Percentiles rank a stretch among this genome's conserved stretches.
phyloP scores from a whole-genome alignment of 2,329 filamentous ascomycete species.

The Xylariaceae sp. region DNA sequence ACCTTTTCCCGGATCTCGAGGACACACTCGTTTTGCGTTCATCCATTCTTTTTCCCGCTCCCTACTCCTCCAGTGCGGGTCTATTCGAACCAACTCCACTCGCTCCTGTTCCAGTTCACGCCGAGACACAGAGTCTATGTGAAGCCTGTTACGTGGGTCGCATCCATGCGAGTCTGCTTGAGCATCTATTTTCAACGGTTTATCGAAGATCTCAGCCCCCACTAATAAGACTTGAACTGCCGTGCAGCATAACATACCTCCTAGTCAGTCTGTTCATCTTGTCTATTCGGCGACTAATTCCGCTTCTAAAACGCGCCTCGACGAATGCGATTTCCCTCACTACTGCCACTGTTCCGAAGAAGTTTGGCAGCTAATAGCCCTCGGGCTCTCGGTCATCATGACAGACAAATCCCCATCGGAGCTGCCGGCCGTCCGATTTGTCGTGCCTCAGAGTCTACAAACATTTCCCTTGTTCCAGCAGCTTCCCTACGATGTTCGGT shows the following conservation, averaged over 20 bases:
- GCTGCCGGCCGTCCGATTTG: slow-evolving; percentile 19
- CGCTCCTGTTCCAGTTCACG: background rate
- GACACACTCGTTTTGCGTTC: background rate
- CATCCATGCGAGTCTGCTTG: background rate
- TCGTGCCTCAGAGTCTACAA: slow-evolving; percentile 22
- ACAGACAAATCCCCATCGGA: background rate
- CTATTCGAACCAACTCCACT: background rate
- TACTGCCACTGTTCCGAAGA: background rate
- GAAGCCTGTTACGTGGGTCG: background rate
- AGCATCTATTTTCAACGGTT: background rate
- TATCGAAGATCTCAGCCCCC: background rate
- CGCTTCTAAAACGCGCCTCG: background rate
- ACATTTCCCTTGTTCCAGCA: slow-evolving; percentile 25
- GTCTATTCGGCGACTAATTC: background rate
- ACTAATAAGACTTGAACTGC: background rate
- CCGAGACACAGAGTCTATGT: slow-evolving; percentile 1
- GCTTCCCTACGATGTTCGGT: slow-evolving; percentile 30
- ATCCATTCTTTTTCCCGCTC: background rate
- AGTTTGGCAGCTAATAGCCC: background rate
- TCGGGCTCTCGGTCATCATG: slow-evolving; percentile 7
- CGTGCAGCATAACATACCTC: background rate
- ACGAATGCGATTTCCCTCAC: slow-evolving; percentile 1
- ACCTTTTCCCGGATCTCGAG: background rate
- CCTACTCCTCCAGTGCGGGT: background rate
- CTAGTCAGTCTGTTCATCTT: background rate